Base-by-base conservation (phyloP, 1,284 basidiomycete species). In the Malassezia brasiliensis region DNA sequence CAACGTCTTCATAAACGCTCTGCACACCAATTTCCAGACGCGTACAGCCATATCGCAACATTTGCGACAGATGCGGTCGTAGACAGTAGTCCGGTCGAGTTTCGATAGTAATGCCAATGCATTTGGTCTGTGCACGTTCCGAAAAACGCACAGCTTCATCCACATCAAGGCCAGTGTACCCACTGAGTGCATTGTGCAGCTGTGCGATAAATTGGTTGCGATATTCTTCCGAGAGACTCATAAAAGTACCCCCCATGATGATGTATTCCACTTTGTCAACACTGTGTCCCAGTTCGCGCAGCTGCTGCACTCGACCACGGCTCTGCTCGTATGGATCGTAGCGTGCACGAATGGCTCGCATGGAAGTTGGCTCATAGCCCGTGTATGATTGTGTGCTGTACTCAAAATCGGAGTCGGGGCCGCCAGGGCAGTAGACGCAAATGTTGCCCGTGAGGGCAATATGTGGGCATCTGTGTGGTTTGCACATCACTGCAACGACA, bases 371-470 rank as follows among this genome's bases (percentile, higher is more conserved):
- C 60, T 93, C 36, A 70, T 96, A 96, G 3, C 90, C 90, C 2
- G 90, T 94, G 71, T 96, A 96, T 63, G 88, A 91, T 76, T 76
- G 93, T 1, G 94, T 99, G 67, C 90, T 96, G 76, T 99, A 99
- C 76, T 99, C 94, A 68, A 99, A 99, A 77, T 99, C 94, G 0
- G 93, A 96, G 76, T 99, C 94, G 5, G 94, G 94, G 9, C 94
- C 94, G 52, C 94, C 94, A 12, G 94, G 94, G 73, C 94, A 99
- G 76, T 99, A 98, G 84, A 98, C 93, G 77, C 94, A 98, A 50
- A 99, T 96, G 72, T 98, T 96, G n/a, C 94, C 94, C 0, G 94
- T 99, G 86, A 99, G 93, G 6, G 94, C 94, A 57, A 99, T 98
- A 77, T 99, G 94, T 5, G 94, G 94, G 79, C 94, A 99, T 48